Evolutionary conservation across 148 eudicot genomes (phyloP), one percentile per base, ranked within the genome.

Genomic region (Vaccinium vitisidaea): DNA sequence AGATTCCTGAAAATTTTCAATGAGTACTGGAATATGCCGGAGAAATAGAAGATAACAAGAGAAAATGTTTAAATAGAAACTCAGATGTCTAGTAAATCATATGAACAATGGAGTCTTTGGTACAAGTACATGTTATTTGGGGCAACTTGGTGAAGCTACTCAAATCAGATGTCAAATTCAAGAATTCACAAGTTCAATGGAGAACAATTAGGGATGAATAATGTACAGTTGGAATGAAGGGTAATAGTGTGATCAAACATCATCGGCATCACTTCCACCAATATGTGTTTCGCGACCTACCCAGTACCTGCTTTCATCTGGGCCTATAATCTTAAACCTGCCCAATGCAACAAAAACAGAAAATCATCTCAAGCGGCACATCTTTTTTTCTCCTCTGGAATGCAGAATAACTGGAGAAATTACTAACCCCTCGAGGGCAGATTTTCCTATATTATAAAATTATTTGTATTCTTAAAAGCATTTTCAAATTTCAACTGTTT

Each of bases 261-360:
- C 98, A 76, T 95, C 98, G 1, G 93, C 90, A 85, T 97, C 99
- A 86, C 98, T 95, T 83, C 98, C 96, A 49, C 93, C 91, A 27
- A 92, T 65, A 80, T 90, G 92, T 8, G 89, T 86, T 83, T 91
- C 98, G 84, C 87, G 93, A 73, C 89, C 90, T 4, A 78, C 88
- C 96, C 98, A 94, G 81, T 95, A 97, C 84, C 88, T 89, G 92
- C 90, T 94, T 77, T 93, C 98, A 89, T 97, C 96, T n/a, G 99
- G 99, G 8, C 98, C 98, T 8, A 86, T 85, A 69, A 95, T 86
- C 94, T 94, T 95, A 85, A 89, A 91, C 93, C 99, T 97, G 93
- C 63, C 83, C 80, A 76, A 84, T 25, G 32, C 32, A 69, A 27
- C 36, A 25, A 69, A 69, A 69, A 30, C 74, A 27, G 74, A 69